These are phyloP conservation scores for Marsdenia floribunda DNA, from an alignment of 257 asterid genomes.

Conservation along the genomic window DNA sequence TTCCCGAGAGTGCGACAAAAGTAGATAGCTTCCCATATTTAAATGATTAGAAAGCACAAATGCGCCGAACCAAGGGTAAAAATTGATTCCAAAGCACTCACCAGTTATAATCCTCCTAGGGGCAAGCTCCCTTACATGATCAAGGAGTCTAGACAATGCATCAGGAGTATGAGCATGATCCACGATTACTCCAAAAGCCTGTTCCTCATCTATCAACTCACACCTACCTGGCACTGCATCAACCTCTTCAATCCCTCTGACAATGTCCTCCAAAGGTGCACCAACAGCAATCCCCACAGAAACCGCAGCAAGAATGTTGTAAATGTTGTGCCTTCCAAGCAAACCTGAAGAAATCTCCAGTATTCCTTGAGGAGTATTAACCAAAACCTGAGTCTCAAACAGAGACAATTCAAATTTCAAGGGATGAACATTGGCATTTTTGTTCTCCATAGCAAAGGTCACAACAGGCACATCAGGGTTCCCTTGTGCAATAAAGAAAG, in stretches of 20 bases:
- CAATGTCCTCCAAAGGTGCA: slow-evolving; percentile 94
- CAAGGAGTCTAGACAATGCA: slow-evolving; percentile 82
- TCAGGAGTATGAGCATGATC: slow-evolving; percentile 84
- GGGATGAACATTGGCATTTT: slow-evolving; percentile 79
- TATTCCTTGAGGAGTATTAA: slow-evolving; percentile 83
- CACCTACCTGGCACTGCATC: slow-evolving; percentile 96
- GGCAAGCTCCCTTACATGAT: slow-evolving; percentile 68
- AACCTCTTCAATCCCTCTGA: slow-evolving; percentile 94
- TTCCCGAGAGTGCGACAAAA: neutral
- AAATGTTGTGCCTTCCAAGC: slow-evolving; percentile 86
- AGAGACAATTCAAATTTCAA: slow-evolving; percentile 74
- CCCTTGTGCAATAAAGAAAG: slow-evolving; percentile 70
- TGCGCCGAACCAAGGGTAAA: neutral
- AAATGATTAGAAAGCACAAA: neutral
- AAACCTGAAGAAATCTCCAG: slow-evolving; percentile 90
- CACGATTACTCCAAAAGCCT: slow-evolving; percentile 89
- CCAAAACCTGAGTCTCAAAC: slow-evolving; percentile 91
- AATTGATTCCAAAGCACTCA: slow-evolving; percentile 17
- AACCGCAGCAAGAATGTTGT: slow-evolving; percentile 83
- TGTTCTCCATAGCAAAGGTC: slow-evolving; percentile 80
- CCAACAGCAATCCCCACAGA: slow-evolving; percentile 94
- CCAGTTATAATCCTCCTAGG: slow-evolving; percentile 89
- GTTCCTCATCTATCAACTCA: slow-evolving; percentile 95
- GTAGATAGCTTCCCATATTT: neutral
- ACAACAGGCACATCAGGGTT: slow-evolving; percentile 74